Conservation (phyloP, 345 rosid species). For the Psidium guajava region DNA sequence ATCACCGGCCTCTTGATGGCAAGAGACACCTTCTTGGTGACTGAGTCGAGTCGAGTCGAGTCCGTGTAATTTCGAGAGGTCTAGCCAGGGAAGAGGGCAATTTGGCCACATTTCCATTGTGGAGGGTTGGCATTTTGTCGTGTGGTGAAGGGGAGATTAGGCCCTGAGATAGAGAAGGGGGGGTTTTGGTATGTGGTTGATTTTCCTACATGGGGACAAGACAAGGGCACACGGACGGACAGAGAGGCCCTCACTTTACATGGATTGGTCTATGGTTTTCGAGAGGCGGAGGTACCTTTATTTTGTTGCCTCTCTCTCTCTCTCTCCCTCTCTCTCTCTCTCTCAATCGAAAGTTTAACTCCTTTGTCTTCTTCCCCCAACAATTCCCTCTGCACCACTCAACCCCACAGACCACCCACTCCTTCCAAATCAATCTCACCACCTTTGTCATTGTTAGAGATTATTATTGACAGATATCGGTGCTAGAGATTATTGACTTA, state of each 20-base stretch:
- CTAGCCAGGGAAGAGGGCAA: conserved; percentile 5
- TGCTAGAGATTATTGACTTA: too few species aligned
- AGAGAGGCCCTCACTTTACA: neutral
- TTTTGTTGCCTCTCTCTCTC: neutral
- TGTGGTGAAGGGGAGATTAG: conserved; percentile 2
- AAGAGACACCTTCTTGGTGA: neutral
- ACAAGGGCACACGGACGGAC: conserved; percentile 40
- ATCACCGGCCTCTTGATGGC: neutral
- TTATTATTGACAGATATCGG: too few species aligned
- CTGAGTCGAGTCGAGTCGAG: neutral
- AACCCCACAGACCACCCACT: neutral
- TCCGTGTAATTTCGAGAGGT: conserved; percentile 5
- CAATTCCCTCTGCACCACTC: neutral
- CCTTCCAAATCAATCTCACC: neutral
- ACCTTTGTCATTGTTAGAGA: neutral
- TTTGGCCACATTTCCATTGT: neutral
- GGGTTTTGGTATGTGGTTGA: conserved; percentile 13
- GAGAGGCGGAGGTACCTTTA: neutral
- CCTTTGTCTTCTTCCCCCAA: conserved; percentile 24
- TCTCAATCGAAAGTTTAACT: neutral
- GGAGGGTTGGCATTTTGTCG: conserved; percentile 19
- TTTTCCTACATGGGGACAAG: conserved; percentile 35
- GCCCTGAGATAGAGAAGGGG: neutral
- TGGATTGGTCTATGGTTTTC: neutral
- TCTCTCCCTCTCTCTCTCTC: neutral